Conservation (phyloP, 2,329 filamentous ascomycete species). For the Fusarium udum region DNA sequence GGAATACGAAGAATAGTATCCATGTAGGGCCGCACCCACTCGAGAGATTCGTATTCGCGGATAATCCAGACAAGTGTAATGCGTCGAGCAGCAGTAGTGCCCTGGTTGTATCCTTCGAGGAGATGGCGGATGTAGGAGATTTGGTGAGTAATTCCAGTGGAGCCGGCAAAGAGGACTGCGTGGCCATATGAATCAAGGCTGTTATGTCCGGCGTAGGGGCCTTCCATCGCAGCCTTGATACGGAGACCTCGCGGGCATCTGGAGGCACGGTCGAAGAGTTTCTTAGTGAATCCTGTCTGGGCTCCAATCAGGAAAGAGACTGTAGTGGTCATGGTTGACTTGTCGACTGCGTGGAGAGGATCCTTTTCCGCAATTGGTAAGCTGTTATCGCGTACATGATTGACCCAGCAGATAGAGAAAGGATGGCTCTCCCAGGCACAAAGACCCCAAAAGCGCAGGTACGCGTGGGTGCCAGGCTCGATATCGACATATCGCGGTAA, state of each 20-base stretch:
- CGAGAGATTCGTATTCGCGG: slow-evolving; percentile 85
- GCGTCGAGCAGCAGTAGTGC: slow-evolving; percentile 81
- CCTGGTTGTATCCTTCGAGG: slow-evolving; percentile 72
- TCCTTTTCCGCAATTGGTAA: slow-evolving; percentile 55
- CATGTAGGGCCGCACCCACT: slow-evolving; percentile 93
- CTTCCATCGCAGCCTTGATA: slow-evolving; percentile 82
- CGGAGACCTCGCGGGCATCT: slow-evolving; percentile 63
- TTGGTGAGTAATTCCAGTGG: slow-evolving; percentile 95
- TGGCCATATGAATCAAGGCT: slow-evolving; percentile 93
- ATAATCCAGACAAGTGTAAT: slow-evolving; percentile 93
- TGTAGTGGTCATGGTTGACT: slow-evolving; percentile 58
- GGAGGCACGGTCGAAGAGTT: slow-evolving; percentile 76
- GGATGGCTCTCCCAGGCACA: slow-evolving; percentile 78
- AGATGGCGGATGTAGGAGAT: slow-evolving; percentile 86
- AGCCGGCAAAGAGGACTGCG: slow-evolving; percentile 87
- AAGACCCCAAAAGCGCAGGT: slow-evolving; percentile 74
- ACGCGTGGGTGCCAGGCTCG: slow-evolving; percentile 77
- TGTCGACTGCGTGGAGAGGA: slow-evolving; percentile 50
- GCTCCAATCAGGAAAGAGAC: slow-evolving; percentile 88
- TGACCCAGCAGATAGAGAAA: slow-evolving; percentile 81
- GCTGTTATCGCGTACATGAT: slow-evolving; percentile 59
- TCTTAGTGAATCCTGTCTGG: slow-evolving; percentile 87
- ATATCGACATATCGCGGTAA: slow-evolving; percentile 73
- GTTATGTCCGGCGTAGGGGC: slow-evolving; percentile 87
- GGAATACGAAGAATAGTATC: slow-evolving; percentile 79